Evolutionary conservation across 345 rosid genomes (phyloP), one percentile per base, ranked within the genome.

Genomic region (Populus euphratica): DNA sequence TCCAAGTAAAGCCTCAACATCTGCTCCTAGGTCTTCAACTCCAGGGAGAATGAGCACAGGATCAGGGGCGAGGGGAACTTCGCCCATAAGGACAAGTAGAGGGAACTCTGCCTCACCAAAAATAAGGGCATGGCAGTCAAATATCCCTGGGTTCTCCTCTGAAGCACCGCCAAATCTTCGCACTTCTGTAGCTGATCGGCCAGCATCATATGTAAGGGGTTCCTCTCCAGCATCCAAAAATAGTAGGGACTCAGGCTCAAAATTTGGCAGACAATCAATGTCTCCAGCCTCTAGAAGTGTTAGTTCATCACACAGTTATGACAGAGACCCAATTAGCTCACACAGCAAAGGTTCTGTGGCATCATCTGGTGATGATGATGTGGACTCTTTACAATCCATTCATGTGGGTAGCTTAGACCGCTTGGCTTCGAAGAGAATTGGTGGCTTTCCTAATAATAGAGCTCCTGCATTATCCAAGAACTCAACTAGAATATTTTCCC

Each of bases 91-190:
- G 74, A 83, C 89, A 69, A 88, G 82, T 73, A 80, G 92, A 74
- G 99, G 97, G 79, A 96, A 86, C 85, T 93, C 99, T 77, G 85
- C 92, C 69, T 96, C 99, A 25, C 98, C 99, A 64, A 93, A 93
- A 86, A 84, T 91, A 78, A 91, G 86, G 73, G 95, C 92, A 70
- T 93, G 97, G 99, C 98, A 93, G 80, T 86, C 97, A 75, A 93
- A 90, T 77, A 88, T 96, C 50, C 93, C 99, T 63, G 98, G 98
- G 75, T 93, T 96, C 86, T 91, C 99, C 67, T 87, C 91, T 81
- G 99, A 96, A 72, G 98, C 90, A 64, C 99, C 99, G 1, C 98
- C 97, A n/a, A 96, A 94, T 88, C 98, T 96, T 63, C 90, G 97
- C 71, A 96, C 99, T 79, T 96, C 99, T 73, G 79, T 92, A 85